Base-by-base conservation (phyloP, 2,329 filamentous ascomycete species). In the Pestalotiopsis sp. region DNA sequence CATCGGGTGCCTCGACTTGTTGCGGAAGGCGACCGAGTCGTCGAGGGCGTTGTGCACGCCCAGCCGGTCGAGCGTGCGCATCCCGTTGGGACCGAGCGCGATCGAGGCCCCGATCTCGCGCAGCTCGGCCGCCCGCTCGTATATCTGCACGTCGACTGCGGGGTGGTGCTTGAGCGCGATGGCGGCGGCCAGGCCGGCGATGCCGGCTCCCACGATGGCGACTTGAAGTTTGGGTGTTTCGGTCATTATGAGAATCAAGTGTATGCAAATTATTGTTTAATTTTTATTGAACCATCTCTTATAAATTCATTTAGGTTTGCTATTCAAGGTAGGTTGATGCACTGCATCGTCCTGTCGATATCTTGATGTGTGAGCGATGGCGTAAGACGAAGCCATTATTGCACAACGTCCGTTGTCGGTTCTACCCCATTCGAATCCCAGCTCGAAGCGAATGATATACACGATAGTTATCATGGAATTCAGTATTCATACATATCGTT, bases 1-100 rank as follows among this genome's bases (percentile, higher is more conserved):
- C 79, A 85, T 84, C 0, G 83, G 83, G 27, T 76, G 78, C 1
- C 78, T 80, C 7, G 80, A 81, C 72, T 79, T 75, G 73, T 84
- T 74, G 66, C 82, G 79, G 63, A 81, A 82, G 0, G 79, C 80
- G 5, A 84, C 72, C 27, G 78, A 76, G 11, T 82, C 80, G 1
- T 77, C 74, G 7, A 87, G 76, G 1, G 84, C 84, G 68, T 83
- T 82, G 49, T 82, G 67, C 14, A 86, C 83, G 4, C 86, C 85
- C 0, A 86, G 81, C 25, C 82, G 82, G 58, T 87, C 83, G 59
- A 88, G 75, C 0, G 85, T 85, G 49, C 82, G 81, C 76, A 88
- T 80, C 0, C 86, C 86, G 73, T 88, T 88, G 1, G 85, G 84
- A 2, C 86, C 85, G 4, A 87, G 77, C 1, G 82, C 84, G 20